A percentile compares a stretch with the other conserved stretches of the same genome.
These are phyloP conservation scores for Zygoascus ofunaensis DNA, from an alignment of 805 yeast genomes.

Conservation along the genomic window DNA sequence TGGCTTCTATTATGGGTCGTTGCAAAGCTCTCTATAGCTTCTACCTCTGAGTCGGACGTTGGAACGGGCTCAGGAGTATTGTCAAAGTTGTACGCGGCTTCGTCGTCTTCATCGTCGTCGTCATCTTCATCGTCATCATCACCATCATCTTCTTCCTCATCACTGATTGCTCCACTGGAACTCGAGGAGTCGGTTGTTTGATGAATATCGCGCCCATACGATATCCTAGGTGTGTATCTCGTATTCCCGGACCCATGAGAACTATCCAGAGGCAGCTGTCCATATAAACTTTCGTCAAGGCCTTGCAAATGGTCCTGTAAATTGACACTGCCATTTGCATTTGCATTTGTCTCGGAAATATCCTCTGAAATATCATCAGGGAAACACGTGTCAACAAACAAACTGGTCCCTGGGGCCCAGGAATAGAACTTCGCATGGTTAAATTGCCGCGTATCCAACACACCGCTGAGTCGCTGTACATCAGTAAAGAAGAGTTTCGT, in stretches of 20 bases:
- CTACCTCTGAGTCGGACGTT: background rate
- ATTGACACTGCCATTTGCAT: background rate
- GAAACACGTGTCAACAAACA: background rate
- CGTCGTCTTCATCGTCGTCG: background rate
- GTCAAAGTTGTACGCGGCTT: background rate
- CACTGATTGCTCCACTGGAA: no score
- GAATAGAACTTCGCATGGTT: background rate
- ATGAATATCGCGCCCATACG: background rate
- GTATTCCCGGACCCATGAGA: no score
- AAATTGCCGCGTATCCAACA: conserved; percentile 3
- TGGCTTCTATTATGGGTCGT: background rate
- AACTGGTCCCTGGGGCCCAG: conserved; percentile 3
- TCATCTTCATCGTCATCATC: background rate
- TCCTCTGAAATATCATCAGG: background rate
- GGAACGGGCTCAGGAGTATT: background rate
- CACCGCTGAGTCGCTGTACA: conserved; percentile 9
- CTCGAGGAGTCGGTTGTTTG: no score
- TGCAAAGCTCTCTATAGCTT: background rate
- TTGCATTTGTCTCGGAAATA: background rate
- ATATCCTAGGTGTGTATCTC: background rate
- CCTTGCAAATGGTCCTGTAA: background rate
- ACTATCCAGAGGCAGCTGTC: background rate
- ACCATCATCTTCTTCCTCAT: background rate
- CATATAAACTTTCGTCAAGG: background rate
- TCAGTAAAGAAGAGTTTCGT: conserved; percentile 10